phyloP scores from a whole-genome alignment of 2,329 filamentous ascomycete genomes.

The Neofusicoccum ribis region DNA sequence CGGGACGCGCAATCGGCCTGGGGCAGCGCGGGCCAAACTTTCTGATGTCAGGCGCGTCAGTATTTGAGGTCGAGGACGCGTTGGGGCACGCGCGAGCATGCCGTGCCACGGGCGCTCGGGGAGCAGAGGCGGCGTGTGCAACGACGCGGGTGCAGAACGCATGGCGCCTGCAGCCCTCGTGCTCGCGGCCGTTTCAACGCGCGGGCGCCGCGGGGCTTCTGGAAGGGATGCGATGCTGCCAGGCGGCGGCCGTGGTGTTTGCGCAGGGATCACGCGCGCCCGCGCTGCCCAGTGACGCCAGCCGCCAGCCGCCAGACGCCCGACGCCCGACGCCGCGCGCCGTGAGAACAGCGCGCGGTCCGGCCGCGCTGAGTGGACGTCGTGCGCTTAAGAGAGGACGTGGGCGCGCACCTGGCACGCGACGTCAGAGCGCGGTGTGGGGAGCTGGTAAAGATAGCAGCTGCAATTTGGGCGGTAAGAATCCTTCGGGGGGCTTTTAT shows the following conservation, averaged over 20 bases:
- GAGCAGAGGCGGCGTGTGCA: neutral
- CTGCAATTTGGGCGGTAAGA: conserved; percentile 15
- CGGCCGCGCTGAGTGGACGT: conserved; percentile 8
- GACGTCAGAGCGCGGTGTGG: neutral
- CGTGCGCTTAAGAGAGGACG: neutral
- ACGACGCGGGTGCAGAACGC: conserved; percentile 1
- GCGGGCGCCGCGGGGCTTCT: neutral
- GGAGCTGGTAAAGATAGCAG: neutral
- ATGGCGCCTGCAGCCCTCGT: conserved; percentile 4
- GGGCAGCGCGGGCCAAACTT: neutral
- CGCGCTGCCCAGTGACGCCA: neutral
- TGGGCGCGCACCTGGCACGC: neutral
- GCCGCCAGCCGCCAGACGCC: no score
- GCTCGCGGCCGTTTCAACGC: neutral
- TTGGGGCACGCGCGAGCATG: neutral
- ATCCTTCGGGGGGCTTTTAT: conserved; percentile 17
- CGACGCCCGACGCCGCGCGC: no score
- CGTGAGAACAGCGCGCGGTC: neutral
- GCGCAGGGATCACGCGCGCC: neutral
- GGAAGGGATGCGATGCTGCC: neutral
- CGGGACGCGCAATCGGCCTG: neutral
- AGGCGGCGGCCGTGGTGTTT: neutral
- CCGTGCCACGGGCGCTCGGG: neutral
- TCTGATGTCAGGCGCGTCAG: conserved; percentile 6
- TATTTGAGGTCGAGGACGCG: conserved; percentile 4